Base-by-base conservation (phyloP, 225 moss, liverwort and hornwort genomes). In the Sphagnum contortum region DNA sequence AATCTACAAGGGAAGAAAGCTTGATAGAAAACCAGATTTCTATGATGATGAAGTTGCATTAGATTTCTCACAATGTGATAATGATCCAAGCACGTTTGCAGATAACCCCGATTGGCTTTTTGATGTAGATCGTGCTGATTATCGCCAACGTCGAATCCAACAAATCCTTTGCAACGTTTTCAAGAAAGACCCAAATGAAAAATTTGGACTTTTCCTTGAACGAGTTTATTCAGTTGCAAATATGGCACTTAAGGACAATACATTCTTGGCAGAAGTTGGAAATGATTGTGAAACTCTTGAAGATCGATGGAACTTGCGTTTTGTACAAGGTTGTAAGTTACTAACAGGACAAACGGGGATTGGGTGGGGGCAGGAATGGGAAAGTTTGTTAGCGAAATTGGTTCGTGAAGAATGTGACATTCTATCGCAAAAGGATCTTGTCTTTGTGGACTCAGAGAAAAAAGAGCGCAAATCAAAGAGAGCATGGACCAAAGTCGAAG, bases 381-480 rank as follows among this genome's bases (percentile, higher is more conserved):
- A 82, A 72, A 59, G 58, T 2, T 64, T 80, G 70, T 51, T 83
- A 3, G 69, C 57, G 45, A 80, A 77, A 68, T 54, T 80, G 52
- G 49, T 80, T 5, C 74, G 72, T 6, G 83, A 83, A 59, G 80
- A 83, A 67, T 83, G 83, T 11, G 83, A 83, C 8, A 74, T 83
- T 48, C 72, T 83, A 9, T 69, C 68, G 3, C 72, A 72, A 49
- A 71, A 75, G 14, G 65, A 77, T 52, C 67, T 69, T 29, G 70
- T 77, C 5, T 72, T 74, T 45, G 74, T 77, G 0, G 74, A 83
- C 64, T 72, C 83, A 2, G 11, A 47, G 9, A 69, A 74, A 0
- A 68, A 53, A 64, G 44, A 45, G 9, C 61, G 77, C 63, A 72
- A 75, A 55, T 72, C 80, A 11, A 80, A 77, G 52, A 69, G 80